Evolutionary conservation across 2,329 filamentous ascomycete genomes (phyloP).

Genomic region (Hypocrella siamensis): DNA sequence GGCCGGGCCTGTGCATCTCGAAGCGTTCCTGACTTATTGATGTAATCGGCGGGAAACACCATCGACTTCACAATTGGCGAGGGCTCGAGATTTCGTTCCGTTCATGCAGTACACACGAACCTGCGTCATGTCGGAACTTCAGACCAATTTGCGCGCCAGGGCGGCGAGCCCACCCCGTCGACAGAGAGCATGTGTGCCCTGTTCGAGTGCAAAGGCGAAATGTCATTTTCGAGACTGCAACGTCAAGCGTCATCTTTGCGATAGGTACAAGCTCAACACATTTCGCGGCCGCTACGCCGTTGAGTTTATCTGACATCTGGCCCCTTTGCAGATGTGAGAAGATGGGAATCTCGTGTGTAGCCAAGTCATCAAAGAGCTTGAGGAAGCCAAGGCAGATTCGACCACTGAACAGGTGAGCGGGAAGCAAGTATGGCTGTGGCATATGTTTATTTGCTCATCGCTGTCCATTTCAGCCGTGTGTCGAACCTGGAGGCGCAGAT

Average conservation of each 20-base stretch:
- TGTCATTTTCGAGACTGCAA: slow-evolving; percentile 13
- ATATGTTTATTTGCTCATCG: neutral
- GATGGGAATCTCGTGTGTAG: slow-evolving; percentile 12
- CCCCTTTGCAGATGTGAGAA: slow-evolving; percentile 3
- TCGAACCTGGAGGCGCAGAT: slow-evolving; percentile 10
- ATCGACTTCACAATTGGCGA: too few species aligned
- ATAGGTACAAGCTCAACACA: slow-evolving; percentile 10
- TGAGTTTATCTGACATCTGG: neutral
- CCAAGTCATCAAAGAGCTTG: slow-evolving; percentile 13
- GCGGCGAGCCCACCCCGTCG: slow-evolving; percentile 13
- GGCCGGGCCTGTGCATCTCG: too few species aligned
- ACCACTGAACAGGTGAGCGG: slow-evolving; percentile 9
- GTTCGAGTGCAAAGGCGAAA: slow-evolving; percentile 12
- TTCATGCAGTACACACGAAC: too few species aligned
- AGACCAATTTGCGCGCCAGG: slow-evolving; percentile 1
- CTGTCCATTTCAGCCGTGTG: slow-evolving; percentile 7
- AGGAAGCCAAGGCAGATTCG: slow-evolving; percentile 16
- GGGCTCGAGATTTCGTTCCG: too few species aligned
- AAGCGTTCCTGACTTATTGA: too few species aligned
- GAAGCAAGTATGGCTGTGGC: neutral
- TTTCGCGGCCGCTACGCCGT: too few species aligned
- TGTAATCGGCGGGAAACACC: too few species aligned
- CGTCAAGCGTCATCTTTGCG: slow-evolving; percentile 10
- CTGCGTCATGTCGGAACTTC: neutral
- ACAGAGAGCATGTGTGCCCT: slow-evolving; percentile 14